Percentiles rank a stretch among this genome's conserved stretches.
Conservation (phyloP, 2,329 filamentous ascomycete genomes). For the Xylaria sp. region DNA sequence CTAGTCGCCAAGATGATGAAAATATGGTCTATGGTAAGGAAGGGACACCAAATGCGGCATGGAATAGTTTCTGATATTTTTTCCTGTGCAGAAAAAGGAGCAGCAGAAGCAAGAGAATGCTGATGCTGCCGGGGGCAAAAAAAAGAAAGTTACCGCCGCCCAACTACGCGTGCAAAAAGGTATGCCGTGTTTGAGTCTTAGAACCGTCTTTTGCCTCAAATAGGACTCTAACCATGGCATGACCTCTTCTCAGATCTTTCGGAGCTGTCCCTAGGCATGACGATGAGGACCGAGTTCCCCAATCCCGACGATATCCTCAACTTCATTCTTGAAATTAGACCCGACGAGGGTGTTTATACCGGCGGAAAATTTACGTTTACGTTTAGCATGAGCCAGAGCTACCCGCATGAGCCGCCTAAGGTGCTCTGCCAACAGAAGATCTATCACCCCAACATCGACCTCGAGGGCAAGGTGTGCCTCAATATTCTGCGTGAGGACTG, state of each 20-base stretch:
- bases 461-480: conserved; percentile 96
- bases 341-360: conserved; percentile 90
- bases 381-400: conserved; percentile 93
- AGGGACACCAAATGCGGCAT: not conserved
- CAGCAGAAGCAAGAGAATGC: conserved; percentile 94
- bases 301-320: conserved; percentile 88
- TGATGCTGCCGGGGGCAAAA: conserved; percentile 79
- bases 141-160: conserved; percentile 98
- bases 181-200: conserved; percentile 52
- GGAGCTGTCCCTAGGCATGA: conserved; percentile 80
- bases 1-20: conserved; percentile 82
- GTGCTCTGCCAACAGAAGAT: conserved; percentile 98
- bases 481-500: conserved; percentile 98
- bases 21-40: conserved; percentile 96
- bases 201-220: not conserved
- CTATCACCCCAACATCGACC: conserved; percentile 98
- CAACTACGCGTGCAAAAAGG: conserved; percentile 97
- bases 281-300: conserved; percentile 84
- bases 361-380: conserved; percentile 87
- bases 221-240: conserved; percentile 10
- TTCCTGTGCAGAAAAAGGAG: conserved; percentile 80
- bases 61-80: conserved; percentile 42
- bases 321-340: conserved; percentile 83
- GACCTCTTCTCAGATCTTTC: conserved; percentile 72
- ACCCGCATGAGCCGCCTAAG: conserved; percentile 97